Percentiles rank a stretch among this genome's conserved stretches.
Evolutionary conservation across 805 yeast genomes (phyloP).

Genomic region (Kazachstania taianensis): DNA sequence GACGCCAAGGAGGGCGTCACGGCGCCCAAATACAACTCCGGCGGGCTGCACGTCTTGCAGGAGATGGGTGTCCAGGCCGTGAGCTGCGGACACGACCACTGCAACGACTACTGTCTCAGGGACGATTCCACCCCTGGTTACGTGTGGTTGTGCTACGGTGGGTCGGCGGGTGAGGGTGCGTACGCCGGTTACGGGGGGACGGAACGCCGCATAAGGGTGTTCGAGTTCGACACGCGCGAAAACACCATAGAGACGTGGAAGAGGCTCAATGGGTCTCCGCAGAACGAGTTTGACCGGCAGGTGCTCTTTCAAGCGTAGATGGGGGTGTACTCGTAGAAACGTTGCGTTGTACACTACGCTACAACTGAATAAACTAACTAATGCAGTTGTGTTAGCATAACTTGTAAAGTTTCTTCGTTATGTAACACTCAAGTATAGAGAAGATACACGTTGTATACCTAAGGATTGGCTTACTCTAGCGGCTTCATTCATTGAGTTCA

Average conservation of each 20-base stretch:
- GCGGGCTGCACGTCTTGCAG: constrained; percentile 49
- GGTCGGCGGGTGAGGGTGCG: constrained; percentile 91
- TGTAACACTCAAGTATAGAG: no score
- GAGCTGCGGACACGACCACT: constrained; percentile 91
- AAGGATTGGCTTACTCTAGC: no score
- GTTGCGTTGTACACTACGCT: no score
- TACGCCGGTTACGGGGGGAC: constrained; percentile 90
- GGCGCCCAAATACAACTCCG: constrained; percentile 64
- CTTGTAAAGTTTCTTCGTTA: no score
- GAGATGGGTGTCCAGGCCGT: constrained; percentile 64
- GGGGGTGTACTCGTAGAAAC: no score
- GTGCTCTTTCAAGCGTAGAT: constrained; percentile 27
- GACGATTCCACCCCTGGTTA: constrained; percentile 34
- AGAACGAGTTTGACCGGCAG: constrained; percentile 40
- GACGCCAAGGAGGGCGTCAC: constrained; percentile 60
- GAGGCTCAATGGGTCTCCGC: constrained; percentile 49
- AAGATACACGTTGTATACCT: no score
- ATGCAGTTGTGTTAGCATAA: neutral
- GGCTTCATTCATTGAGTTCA: no score
- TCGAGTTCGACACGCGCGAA: constrained; percentile 46
- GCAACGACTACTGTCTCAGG: constrained; percentile 78
- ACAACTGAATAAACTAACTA: no score
- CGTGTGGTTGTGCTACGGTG: constrained; percentile 89
- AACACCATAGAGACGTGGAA: constrained; percentile 56
- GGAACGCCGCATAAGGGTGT: constrained; percentile 67